A percentile compares a stretch with the other conserved stretches of the same genome.
Conservation (phyloP, 2,329 filamentous ascomycete genomes). For the Fusarium sp. region DNA sequence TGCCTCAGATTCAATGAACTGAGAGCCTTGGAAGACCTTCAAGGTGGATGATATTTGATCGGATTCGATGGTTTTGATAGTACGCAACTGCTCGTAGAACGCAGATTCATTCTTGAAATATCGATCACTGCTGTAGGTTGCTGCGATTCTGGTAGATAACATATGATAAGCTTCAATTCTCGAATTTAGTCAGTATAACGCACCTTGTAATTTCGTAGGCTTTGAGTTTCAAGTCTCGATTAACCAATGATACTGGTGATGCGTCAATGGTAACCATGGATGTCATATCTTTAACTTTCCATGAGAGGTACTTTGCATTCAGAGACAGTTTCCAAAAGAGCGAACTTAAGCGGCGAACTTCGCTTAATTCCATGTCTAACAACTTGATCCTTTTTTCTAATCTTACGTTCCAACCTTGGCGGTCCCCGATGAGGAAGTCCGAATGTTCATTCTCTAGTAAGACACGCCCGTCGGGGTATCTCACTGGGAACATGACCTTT, state of each 20-base stretch:
- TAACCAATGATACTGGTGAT: background rate
- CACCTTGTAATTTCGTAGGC: slow-evolving; percentile 32
- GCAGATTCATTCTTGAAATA: background rate
- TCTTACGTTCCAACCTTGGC: background rate
- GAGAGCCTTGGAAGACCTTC: slow-evolving; percentile 13
- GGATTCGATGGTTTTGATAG: slow-evolving; percentile 10
- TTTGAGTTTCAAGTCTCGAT: slow-evolving; percentile 16
- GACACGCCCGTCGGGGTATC: background rate
- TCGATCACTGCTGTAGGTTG: slow-evolving; percentile 23
- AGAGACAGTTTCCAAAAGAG: slow-evolving; percentile 11
- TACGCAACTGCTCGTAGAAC: slow-evolving; percentile 22
- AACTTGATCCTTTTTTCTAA: slow-evolving; percentile 10
- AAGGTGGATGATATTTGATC: slow-evolving; percentile 6
- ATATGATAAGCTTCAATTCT: background rate
- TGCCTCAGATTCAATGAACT: background rate
- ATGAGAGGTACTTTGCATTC: slow-evolving; percentile 1
- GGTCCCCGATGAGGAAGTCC: slow-evolving; percentile 26
- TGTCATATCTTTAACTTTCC: background rate
- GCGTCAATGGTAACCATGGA: too few relatives aligned
- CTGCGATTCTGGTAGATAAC: slow-evolving; percentile 7
- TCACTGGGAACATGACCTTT: background rate
- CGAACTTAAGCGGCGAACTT: background rate
- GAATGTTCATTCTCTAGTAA: background rate
- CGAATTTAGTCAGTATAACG: background rate
- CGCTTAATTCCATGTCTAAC: slow-evolving; percentile 13